Evolutionary conservation across 176 grass and related monocot genomes (phyloP).

Genomic region (Cenchrus americanus): DNA sequence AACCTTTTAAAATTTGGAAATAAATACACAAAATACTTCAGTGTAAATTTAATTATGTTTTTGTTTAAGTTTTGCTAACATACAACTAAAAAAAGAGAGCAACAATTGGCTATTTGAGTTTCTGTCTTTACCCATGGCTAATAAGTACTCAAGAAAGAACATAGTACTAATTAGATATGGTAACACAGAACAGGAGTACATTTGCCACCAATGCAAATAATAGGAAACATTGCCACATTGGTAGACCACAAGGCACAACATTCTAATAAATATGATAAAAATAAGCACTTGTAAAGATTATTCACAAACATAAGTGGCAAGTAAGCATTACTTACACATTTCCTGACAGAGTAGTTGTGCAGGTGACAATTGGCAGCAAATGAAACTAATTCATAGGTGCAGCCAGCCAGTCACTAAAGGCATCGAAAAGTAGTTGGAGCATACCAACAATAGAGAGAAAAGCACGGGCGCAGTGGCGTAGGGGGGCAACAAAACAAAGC

Average conservation of each 20-base stretch:
- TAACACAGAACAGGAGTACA: background rate
- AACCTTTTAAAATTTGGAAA: background rate
- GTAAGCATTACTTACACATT: slow-evolving; percentile 14
- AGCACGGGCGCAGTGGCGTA: slow-evolving; percentile 21
- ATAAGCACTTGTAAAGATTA: slow-evolving; percentile 6
- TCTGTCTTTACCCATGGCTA: background rate
- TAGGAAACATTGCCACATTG: background rate
- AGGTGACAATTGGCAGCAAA: slow-evolving; percentile 42
- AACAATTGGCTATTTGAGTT: background rate
- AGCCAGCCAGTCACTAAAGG: background rate
- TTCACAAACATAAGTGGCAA: slow-evolving; percentile 12
- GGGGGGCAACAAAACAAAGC: slow-evolving; percentile 16
- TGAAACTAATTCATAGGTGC: slow-evolving; percentile 5
- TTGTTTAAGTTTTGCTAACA: background rate
- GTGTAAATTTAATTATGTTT: background rate
- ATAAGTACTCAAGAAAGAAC: background rate
- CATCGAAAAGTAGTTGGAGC: slow-evolving; percentile 41
- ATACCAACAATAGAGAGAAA: slow-evolving; percentile 50
- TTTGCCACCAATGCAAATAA: background rate
- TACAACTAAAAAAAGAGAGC: background rate
- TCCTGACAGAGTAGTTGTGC: slow-evolving; percentile 4
- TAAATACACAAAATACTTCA: background rate
- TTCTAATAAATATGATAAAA: background rate
- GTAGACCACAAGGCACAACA: background rate
- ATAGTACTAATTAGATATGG: background rate